phyloP scores from a whole-genome alignment of 495 filamentous ascomycete genomes.

The Aspergillus taichungensis region DNA sequence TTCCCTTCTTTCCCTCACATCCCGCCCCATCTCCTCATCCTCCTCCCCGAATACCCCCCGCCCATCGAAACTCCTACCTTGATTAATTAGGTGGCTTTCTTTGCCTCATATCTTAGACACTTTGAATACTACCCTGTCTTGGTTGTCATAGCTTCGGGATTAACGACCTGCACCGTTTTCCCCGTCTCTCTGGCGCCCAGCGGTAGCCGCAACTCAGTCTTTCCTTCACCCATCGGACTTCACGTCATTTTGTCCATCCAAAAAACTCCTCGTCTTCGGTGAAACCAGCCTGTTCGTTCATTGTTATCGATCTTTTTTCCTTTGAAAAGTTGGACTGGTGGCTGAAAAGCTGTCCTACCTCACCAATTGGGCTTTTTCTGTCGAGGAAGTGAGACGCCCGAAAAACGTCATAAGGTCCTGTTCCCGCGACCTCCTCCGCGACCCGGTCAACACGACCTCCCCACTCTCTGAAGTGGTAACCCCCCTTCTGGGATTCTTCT shows the following conservation, averaged over 20 bases:
- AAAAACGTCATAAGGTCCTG: constrained; percentile 40
- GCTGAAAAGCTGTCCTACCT: background rate
- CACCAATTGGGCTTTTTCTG: constrained; percentile 15
- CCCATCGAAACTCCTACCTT: constrained; percentile 3
- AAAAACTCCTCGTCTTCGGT: no score
- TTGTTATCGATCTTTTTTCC: constrained; percentile 2
- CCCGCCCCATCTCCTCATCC: constrained; percentile 12
- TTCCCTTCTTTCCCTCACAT: constrained; percentile 11
- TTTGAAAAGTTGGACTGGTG: background rate
- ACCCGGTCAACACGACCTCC: constrained; percentile 26
- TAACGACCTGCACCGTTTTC: constrained; percentile 44
- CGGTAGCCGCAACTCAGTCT: constrained; percentile 15
- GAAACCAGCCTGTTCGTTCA: constrained; percentile 6
- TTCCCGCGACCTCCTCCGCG: constrained; percentile 27
- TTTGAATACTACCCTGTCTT: constrained; percentile 1
- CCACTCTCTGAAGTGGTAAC: constrained; percentile 24
- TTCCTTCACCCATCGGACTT: constrained; percentile 13
- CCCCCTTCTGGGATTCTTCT: constrained; percentile 18
- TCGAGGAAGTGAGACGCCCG: constrained; percentile 22
- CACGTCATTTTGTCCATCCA: constrained; percentile 6
- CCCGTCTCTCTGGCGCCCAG: constrained; percentile 26
- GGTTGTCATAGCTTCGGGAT: constrained; percentile 20
- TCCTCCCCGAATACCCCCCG: constrained; percentile 10
- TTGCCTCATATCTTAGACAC: constrained; percentile 2
- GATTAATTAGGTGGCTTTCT: background rate